Percentiles rank a stretch among this genome's conserved stretches.
phyloP scores from a whole-genome alignment of 176 grass and related monocot genomes.

The Avena atlantica region DNA sequence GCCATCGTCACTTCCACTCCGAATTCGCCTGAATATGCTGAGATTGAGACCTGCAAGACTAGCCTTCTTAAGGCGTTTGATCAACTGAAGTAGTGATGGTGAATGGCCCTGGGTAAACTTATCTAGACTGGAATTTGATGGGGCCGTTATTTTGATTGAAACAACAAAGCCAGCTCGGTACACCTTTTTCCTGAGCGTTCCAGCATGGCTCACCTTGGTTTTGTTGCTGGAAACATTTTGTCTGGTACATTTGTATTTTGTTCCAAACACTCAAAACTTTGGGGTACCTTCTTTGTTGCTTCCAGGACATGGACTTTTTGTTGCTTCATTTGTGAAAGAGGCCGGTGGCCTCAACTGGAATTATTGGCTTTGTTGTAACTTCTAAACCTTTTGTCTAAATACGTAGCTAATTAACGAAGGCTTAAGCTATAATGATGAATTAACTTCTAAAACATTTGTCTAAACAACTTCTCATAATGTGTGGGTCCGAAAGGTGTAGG shows the following conservation, averaged over 20 bases:
- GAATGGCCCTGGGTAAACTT: neutral
- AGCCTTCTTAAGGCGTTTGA: conserved; percentile 65
- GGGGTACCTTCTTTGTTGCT: neutral
- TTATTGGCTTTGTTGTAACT: neutral
- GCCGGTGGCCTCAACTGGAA: neutral
- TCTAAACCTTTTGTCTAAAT: neutral
- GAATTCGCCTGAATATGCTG: conserved; percentile 65
- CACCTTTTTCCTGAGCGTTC: neutral
- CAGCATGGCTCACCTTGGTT: neutral
- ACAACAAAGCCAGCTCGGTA: neutral
- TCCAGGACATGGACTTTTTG: neutral
- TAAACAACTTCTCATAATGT: neutral
- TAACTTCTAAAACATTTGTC: no score
- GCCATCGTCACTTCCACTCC: conserved; percentile 66
- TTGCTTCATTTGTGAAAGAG: neutral
- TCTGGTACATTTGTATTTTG: neutral
- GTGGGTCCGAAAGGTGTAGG: neutral
- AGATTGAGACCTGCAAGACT: conserved; percentile 69
- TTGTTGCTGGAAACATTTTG: conserved; percentile 26
- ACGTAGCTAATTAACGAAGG: neutral
- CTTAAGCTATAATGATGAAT: neutral
- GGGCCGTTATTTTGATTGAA: neutral
- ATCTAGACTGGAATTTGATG: neutral
- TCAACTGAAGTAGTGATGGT: conserved; percentile 52
- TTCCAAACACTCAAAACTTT: neutral